phyloP scores from a whole-genome alignment of 78 protist species.

The Anaeramoeba flamelloides region DNA sequence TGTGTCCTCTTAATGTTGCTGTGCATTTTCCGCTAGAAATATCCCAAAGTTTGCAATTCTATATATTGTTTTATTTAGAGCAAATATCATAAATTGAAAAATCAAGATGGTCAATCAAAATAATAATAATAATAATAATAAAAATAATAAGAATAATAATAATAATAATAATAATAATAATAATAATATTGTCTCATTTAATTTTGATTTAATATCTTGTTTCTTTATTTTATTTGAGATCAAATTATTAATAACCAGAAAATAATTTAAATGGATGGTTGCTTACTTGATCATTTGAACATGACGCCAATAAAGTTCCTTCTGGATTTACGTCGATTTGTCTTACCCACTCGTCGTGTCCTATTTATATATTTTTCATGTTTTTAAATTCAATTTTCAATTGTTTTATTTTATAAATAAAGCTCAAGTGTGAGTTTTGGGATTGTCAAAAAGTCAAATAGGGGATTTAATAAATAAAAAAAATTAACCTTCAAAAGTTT shows the following conservation, averaged over 20 bases:
- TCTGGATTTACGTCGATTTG: conserved; percentile 16
- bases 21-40: conserved; percentile 40
- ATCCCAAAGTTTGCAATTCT: conserved; percentile 49
- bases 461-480: no score
- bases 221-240: no score
- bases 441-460: no score
- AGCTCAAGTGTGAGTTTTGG: no score
- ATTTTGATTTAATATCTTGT: no score
- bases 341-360: conserved; percentile 67
- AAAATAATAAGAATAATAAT: neutral
- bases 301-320: conserved; percentile 25
- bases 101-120: neutral
- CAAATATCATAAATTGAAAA: neutral
- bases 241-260: no score
- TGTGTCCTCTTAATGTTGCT: conserved; percentile 38
- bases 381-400: no score
- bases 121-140: neutral
- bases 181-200: neutral
- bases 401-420: no score
- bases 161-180: no score
- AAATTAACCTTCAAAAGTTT: conserved; percentile 47
- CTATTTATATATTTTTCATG: no score
- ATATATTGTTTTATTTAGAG: neutral
- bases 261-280: no score
- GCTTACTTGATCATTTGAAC: conserved; percentile 34